A percentile compares a stretch with the other conserved stretches of the same genome.
These are phyloP conservation scores for Saitozyma podzolica DNA, from an alignment of 768 basidiomycete species.

Conservation along the genomic window DNA sequence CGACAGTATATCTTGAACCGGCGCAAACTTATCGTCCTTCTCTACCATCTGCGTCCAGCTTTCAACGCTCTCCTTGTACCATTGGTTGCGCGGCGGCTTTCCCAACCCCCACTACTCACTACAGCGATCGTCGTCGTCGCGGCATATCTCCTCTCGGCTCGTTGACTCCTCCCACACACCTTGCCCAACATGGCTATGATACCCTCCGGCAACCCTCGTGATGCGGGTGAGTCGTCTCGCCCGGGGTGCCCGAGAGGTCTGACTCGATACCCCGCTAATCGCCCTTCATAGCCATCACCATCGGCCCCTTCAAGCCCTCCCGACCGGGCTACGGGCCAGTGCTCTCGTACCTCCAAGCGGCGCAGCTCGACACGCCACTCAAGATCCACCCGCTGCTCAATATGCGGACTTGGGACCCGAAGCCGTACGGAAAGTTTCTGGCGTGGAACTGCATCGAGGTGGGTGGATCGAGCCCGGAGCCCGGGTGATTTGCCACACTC, in stretches of 20 bases:
- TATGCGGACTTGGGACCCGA: slow-evolving; percentile 48
- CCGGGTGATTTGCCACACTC: too few relatives aligned
- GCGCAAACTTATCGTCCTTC: too few relatives aligned
- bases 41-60: background rate
- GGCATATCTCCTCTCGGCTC: slow-evolving; percentile 2
- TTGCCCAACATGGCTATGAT: slow-evolving; percentile 30
- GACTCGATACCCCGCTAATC: background rate
- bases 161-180: background rate
- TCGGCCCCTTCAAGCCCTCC: slow-evolving; percentile 49
- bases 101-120: background rate
- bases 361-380: slow-evolving; percentile 46
- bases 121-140: background rate
- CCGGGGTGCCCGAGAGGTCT: background rate
- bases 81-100: background rate
- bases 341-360: slow-evolving; percentile 50
- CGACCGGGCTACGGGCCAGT: slow-evolving; percentile 50
- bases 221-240: slow-evolving; percentile 29
- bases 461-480: slow-evolving; percentile 8
- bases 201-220: slow-evolving; percentile 29
- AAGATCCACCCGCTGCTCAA: slow-evolving; percentile 49
- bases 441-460: slow-evolving; percentile 50
- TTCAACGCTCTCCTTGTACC: background rate
- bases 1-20: too few relatives aligned
- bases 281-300: slow-evolving; percentile 33
- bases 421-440: slow-evolving; percentile 51